Conservation (phyloP, 345 rosid genomes). For the Geranium brycei region DNA sequence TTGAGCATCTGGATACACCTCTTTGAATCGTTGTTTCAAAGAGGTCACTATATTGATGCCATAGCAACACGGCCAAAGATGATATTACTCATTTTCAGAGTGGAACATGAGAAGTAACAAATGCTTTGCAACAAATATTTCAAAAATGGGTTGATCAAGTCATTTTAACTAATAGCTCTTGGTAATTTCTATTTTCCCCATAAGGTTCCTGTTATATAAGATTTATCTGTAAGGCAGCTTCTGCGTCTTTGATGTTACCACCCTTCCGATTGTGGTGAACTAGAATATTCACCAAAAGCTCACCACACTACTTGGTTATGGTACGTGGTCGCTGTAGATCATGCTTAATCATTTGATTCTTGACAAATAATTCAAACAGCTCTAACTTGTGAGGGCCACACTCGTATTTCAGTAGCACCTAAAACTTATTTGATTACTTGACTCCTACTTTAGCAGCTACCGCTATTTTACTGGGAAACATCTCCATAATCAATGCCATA, state of each 20-base stretch:
- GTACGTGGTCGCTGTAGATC: neutral
- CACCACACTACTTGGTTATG: neutral
- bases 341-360: conserved; percentile 1
- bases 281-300: neutral
- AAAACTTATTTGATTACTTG: neutral
- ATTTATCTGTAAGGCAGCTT: neutral
- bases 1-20: conserved; percentile 78
- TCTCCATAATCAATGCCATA: neutral
- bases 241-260: neutral
- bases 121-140: conserved; percentile 41
- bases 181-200: neutral
- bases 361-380: neutral
- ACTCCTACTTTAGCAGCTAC: neutral
- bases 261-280: neutral
- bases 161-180: conserved; percentile 8
- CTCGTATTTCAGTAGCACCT: neutral
- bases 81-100: conserved; percentile 48
- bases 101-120: conserved; percentile 31
- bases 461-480: neutral
- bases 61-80: conserved; percentile 40
- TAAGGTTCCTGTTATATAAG: neutral
- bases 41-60: conserved; percentile 80
- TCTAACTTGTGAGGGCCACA: neutral
- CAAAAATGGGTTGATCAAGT: conserved; percentile 1
- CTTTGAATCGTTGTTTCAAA: conserved; percentile 49